phyloP scores from a whole-genome alignment of 495 filamentous ascomycete genomes.

The Xylaria longipes region DNA sequence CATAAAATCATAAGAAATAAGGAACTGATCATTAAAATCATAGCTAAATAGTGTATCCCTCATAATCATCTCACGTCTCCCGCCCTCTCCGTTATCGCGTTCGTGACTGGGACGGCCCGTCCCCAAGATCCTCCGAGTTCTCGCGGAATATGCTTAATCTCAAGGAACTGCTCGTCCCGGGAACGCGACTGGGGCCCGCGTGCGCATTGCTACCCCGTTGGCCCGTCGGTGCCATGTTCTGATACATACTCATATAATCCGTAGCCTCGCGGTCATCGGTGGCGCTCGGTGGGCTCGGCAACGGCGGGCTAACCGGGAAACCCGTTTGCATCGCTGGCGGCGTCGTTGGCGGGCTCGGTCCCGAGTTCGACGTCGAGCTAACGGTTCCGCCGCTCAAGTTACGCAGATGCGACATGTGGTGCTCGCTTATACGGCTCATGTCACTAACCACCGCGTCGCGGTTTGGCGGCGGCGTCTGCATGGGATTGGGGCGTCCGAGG shows the following conservation, averaged over 20 bases:
- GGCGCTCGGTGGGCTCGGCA: conserved; percentile 38
- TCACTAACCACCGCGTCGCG: conserved; percentile 42
- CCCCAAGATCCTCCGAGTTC: conserved; percentile 42
- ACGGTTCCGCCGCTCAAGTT: conserved; percentile 54
- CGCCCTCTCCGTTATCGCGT: conserved; percentile 2
- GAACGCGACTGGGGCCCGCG: neutral
- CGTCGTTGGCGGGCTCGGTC: conserved; percentile 24
- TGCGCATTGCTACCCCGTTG: neutral
- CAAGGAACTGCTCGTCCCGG: conserved; percentile 30
- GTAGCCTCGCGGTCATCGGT: conserved; percentile 18
- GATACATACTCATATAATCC: conserved; percentile 39
- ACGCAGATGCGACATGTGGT: conserved; percentile 51
- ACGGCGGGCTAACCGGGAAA: conserved; percentile 11
- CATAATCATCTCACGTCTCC: neutral
- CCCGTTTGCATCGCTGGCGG: conserved; percentile 17
- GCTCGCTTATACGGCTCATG: conserved; percentile 51
- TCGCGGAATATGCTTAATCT: conserved; percentile 49
- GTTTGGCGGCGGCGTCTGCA: conserved; percentile 15
- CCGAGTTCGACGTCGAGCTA: conserved; percentile 37
- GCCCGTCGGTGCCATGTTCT: neutral
- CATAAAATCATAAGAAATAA: neutral
- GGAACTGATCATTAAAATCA: neutral
- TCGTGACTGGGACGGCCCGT: neutral
- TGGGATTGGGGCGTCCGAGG: conserved; percentile 30
- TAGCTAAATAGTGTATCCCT: neutral